Evolutionary conservation across 2,329 filamentous ascomycete genomes (phyloP).

Genomic region (Botryosphaeria dothidea): DNA sequence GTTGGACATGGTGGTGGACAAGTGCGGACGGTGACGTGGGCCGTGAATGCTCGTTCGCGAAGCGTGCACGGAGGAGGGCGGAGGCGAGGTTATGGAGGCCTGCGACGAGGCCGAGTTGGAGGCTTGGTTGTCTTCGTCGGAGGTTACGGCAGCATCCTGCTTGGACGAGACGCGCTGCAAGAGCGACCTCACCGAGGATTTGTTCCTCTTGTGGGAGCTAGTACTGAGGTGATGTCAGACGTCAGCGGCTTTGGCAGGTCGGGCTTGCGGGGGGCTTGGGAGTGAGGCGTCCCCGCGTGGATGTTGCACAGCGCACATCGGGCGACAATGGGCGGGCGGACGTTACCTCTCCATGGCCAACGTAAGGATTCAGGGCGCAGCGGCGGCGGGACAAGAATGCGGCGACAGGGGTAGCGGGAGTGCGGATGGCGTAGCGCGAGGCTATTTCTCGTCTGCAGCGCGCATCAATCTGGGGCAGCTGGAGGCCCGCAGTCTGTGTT

Average conservation of each 20-base stretch:
- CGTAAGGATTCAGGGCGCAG: constrained; percentile 2
- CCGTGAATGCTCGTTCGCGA: constrained; percentile 27
- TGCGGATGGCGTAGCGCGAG: neutral
- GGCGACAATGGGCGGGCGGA: neutral
- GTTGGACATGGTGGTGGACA: constrained; percentile 30
- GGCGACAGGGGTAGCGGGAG: constrained; percentile 4
- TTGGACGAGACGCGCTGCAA: constrained; percentile 33
- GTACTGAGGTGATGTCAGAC: neutral
- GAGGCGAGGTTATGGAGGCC: constrained; percentile 30
- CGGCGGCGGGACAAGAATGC: constrained; percentile 10
- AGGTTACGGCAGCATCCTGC: constrained; percentile 27
- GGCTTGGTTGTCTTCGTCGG: constrained; percentile 27
- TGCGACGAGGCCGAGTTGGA: constrained; percentile 28
- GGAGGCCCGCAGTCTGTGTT: neutral
- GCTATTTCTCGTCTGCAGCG: neutral
- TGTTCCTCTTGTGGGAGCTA: constrained; percentile 39
- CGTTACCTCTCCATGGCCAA: constrained; percentile 15
- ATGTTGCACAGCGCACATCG: neutral
- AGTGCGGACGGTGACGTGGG: constrained; percentile 21
- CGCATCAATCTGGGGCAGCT: neutral
- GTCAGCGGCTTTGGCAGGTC: neutral
- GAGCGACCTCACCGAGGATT: constrained; percentile 40
- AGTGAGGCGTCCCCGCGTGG: neutral
- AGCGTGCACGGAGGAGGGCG: constrained; percentile 29
- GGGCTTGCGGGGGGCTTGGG: neutral